Evolutionary conservation across 2,329 filamentous ascomycete genomes (phyloP).

Genomic region (Fusarium concolor): DNA sequence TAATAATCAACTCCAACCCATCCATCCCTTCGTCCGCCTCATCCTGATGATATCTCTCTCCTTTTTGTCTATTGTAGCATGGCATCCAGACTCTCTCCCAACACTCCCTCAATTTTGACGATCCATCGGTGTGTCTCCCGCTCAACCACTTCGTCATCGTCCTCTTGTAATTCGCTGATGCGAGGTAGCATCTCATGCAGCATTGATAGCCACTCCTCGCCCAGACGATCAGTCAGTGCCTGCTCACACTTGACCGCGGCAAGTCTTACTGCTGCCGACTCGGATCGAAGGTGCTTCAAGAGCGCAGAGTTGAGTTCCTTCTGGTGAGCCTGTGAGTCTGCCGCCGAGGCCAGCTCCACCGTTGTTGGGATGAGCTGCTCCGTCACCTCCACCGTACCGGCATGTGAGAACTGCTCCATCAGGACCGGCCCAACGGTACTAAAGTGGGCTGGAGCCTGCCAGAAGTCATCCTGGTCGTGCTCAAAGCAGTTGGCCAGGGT

Average conservation of each 20-base stretch:
- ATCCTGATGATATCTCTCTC: conserved; percentile 5
- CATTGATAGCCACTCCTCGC: conserved; percentile 93
- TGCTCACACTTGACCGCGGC: conserved; percentile 87
- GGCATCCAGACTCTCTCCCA: conserved; percentile 90
- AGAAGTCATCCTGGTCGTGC: conserved; percentile 95
- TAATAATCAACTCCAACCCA: conserved; percentile 26
- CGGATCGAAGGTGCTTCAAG: conserved; percentile 81
- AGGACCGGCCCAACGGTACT: conserved; percentile 76
- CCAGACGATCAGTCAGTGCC: conserved; percentile 80
- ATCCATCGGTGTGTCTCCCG: conserved; percentile 92
- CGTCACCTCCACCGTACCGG: conserved; percentile 56
- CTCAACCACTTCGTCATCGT: conserved; percentile 95
- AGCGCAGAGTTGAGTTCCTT: conserved; percentile 86
- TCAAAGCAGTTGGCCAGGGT: conserved; percentile 82
- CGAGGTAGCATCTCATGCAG: conserved; percentile 96
- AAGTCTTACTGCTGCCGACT: conserved; percentile 77
- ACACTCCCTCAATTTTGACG: conserved; percentile 84
- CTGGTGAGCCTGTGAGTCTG: conserved; percentile 88
- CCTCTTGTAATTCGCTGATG: conserved; percentile 95
- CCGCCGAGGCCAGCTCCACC: conserved; percentile 81
- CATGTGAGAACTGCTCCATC: conserved; percentile 71
- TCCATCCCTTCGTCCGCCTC: conserved; percentile 28
- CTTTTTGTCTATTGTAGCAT: conserved; percentile 82
- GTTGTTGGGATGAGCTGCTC: conserved; percentile 77
- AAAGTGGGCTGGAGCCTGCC: conserved; percentile 93